Conservation (phyloP, 257 asterid species). For the Salvia hispanica region DNA sequence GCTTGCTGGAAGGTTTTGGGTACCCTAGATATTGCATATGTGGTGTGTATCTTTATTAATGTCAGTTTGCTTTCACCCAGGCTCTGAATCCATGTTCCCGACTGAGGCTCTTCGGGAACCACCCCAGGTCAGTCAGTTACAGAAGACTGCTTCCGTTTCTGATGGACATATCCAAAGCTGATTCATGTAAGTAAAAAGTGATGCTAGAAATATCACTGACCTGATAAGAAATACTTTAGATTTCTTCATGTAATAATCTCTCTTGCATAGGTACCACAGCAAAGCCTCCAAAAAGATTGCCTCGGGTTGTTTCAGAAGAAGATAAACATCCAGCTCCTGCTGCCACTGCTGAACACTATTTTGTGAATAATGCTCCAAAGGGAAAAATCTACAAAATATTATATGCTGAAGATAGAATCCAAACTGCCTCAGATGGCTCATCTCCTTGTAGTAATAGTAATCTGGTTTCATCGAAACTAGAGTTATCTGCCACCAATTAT, state of each 20-base stretch:
- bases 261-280: conserved; percentile 42
- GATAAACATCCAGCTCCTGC: conserved; percentile 23
- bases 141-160: conserved; percentile 79
- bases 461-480: conserved; percentile 30
- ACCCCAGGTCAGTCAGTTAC: conserved; percentile 65
- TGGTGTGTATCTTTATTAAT: conserved; percentile 6
- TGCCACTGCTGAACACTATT: conserved; percentile 21
- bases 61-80: conserved; percentile 38
- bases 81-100: conserved; percentile 67
- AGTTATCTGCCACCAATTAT: conserved; percentile 22
- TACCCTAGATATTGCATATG: neutral
- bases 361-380: conserved; percentile 13
- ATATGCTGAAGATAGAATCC: conserved; percentile 24
- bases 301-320: conserved; percentile 30
- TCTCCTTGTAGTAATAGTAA: conserved; percentile 31
- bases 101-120: conserved; percentile 54
- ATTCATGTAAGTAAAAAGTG: conserved; percentile 36
- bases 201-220: neutral
- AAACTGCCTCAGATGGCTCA: conserved; percentile 32
- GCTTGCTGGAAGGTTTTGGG: neutral
- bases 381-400: conserved; percentile 30
- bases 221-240: neutral
- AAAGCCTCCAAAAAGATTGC: conserved; percentile 35
- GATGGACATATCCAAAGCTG: conserved; percentile 55
- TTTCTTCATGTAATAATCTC: neutral